Percentiles rank a stretch among this genome's conserved stretches.
These are phyloP conservation scores for Lobosporangium transversale DNA, from an alignment of 192 early-diverging fungal species.

Conservation along the genomic window DNA sequence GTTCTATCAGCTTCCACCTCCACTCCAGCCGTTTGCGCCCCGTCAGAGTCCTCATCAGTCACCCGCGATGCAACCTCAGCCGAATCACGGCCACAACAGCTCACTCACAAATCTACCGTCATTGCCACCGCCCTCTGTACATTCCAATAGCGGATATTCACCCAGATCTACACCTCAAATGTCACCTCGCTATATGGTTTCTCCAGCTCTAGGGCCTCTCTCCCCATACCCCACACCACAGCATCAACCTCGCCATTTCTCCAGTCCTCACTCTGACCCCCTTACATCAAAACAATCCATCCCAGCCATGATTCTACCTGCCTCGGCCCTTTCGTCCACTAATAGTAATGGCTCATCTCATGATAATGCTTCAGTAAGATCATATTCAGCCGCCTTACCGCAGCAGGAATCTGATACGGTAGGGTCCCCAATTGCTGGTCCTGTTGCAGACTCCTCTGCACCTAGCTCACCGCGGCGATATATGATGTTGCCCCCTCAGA, in stretches of 20 bases:
- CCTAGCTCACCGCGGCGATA: constrained; percentile 31
- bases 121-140: constrained; percentile 1
- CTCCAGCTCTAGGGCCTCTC: constrained; percentile 25
- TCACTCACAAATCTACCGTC: constrained; percentile 8
- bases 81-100: constrained; percentile 22
- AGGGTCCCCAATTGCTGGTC: constrained; percentile 8
- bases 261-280: constrained; percentile 35
- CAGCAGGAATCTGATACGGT: neutral
- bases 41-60: constrained; percentile 31
- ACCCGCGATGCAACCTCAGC: constrained; percentile 41
- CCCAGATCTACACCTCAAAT: constrained; percentile 45
- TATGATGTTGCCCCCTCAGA: constrained; percentile 42
- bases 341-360: constrained; percentile 4
- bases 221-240: constrained; percentile 51
- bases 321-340: constrained; percentile 33
- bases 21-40: constrained; percentile 25
- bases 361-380: constrained; percentile 1
- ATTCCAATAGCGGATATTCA: constrained; percentile 22
- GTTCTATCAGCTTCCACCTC: constrained; percentile 49
- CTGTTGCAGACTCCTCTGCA: constrained; percentile 15
- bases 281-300: constrained; percentile 23
- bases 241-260: constrained; percentile 34
- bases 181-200: constrained; percentile 24
- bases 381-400: constrained; percentile 24
- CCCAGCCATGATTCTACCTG: constrained; percentile 45